A percentile compares a stretch with the other conserved stretches of the same genome.
These are phyloP conservation scores for Magnolia changhungtana DNA, from an alignment of 164 flowering plant genomes.

Conservation along the genomic window DNA sequence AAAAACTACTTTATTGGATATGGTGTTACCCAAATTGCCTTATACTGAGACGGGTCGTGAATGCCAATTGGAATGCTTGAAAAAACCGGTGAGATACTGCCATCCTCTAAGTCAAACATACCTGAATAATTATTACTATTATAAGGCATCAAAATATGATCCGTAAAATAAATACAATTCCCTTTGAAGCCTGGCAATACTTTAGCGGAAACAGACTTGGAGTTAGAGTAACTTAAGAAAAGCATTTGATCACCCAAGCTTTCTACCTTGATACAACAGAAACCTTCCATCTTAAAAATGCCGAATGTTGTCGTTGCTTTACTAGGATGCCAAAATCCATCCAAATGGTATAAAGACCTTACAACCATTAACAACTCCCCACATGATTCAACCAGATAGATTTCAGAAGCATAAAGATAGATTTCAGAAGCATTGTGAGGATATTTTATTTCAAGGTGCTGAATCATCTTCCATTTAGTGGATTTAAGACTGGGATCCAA, in stretches of 20 bases:
- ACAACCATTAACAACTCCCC: too few relatives aligned
- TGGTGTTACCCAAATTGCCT: neutral
- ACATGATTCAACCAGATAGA: too few relatives aligned
- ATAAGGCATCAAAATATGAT: too few relatives aligned
- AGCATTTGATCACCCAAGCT: neutral
- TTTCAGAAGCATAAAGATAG: too few relatives aligned
- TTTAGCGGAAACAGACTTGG: neutral
- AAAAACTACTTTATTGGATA: neutral
- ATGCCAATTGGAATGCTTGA: neutral
- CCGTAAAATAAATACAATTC: neutral
- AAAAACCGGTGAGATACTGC: neutral
- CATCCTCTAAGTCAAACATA: neutral
- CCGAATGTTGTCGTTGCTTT: too few relatives aligned
- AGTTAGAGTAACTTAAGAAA: neutral
- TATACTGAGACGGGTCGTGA: too few relatives aligned
- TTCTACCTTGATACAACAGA: neutral
- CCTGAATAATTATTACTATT: neutral
- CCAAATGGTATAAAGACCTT: too few relatives aligned
- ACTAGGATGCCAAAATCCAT: too few relatives aligned
- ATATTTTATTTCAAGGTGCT: neutral
- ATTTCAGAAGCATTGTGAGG: too few relatives aligned
- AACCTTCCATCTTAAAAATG: neutral
- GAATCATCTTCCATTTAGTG: neutral
- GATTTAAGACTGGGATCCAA: neutral
- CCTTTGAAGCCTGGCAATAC: neutral